Evolutionary conservation across 805 yeast species (phyloP).

Genomic region (Ogataea henricii): DNA sequence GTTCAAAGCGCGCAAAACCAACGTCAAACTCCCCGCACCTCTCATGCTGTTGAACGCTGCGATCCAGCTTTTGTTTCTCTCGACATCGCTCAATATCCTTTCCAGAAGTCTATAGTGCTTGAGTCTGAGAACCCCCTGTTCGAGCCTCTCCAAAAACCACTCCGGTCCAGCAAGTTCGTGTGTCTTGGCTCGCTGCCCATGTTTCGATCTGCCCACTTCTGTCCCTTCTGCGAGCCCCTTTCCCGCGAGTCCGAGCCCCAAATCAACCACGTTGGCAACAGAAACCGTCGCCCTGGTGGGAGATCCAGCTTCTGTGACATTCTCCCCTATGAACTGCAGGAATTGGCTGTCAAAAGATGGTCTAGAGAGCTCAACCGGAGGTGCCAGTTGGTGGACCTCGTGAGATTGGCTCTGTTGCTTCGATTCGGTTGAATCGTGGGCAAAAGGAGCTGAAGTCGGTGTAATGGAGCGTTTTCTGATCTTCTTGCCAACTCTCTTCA

Average conservation of each 20-base stretch:
- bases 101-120: conserved; percentile 40
- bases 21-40: conserved; percentile 78
- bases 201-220: neutral
- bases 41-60: conserved; percentile 71
- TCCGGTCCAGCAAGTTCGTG: conserved; percentile 35
- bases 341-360: neutral
- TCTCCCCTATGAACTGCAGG: neutral
- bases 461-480: conserved; percentile 12
- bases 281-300: conserved; percentile 21
- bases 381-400: neutral
- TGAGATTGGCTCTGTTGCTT: neutral
- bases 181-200: neutral
- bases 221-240: conserved; percentile 22
- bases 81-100: conserved; percentile 15
- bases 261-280: conserved; percentile 26
- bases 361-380: neutral
- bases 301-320: conserved; percentile 1
- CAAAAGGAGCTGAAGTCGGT: neutral
- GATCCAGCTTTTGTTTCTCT: conserved; percentile 59
- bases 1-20: conserved; percentile 59
- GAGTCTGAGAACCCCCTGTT: conserved; percentile 41
- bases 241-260: conserved; percentile 37
- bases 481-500: conserved; percentile 18
- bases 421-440: neutral
- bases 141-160: conserved; percentile 44